Base-by-base conservation (phyloP, 2,329 filamentous ascomycete species). In the Alternaria gansuensis region DNA sequence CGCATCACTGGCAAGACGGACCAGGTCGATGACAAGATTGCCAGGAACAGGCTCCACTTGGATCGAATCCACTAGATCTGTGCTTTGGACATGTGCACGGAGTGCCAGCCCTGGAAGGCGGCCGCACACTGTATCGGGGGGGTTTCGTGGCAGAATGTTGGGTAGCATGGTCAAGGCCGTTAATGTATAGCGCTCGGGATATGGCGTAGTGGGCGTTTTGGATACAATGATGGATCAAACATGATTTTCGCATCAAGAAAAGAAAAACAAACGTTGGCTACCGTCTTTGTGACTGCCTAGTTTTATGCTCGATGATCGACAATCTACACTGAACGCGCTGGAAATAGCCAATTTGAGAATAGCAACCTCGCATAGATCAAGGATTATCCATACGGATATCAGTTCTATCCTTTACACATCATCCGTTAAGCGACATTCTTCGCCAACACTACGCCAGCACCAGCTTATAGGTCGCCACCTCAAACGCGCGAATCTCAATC, bases 1-100 rank as follows among this genome's bases (percentile, higher is more conserved):
- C 85, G 88, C 59, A 92, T 97, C 73, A 90, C 86, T 65, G 82
- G 82, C 66, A 96, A 96, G 91, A 94, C 89, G 79, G 92, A 96
- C 75, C 85, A 83, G 68, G 91, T 96, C 85, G 74, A 76, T 49
- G 90, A 94, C 66, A 86, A 90, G 73, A 91, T 94, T 70, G 87
- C 87, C 58, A 87, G 92, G 85, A 93, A 93, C 81, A 84, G 90
- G 65, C 87, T 89, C 70, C 85, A 87, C 67, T 76, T 93, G 76
- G 87, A 90, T 70, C 84, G 88, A 49, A 88, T 89, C 66, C 78
- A 79, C 62, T 83, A 80, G 61, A 21, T 14, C n/a, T 45, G 40
- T 24, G 13, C 5, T 41, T 33, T 28, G 11, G 23, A 24, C 8
- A 10, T 14, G 13, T 24, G 44, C 17, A 17, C 11, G 7, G 4